phyloP scores from a whole-genome alignment of 1,139 yeast species.

The Saccharomyces hybrid region DNA sequence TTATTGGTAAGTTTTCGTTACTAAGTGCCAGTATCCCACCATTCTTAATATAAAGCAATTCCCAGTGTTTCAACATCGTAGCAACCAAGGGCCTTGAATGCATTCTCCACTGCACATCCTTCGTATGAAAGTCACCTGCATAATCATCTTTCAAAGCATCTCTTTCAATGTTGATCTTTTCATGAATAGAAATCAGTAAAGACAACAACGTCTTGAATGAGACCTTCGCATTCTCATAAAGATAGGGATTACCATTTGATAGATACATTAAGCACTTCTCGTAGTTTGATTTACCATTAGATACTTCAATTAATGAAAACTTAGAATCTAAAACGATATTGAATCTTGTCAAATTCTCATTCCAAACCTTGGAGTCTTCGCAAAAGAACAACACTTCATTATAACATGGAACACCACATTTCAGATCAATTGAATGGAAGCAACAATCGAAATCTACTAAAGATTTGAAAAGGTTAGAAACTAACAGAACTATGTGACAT shows the following conservation, averaged over 20 bases:
- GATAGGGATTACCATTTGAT: constrained; percentile 38
- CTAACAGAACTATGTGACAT: constrained; percentile 66
- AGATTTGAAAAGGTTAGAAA: constrained; percentile 64
- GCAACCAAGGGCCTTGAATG: constrained; percentile 50
- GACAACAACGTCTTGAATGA: constrained; percentile 56
- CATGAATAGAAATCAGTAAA: constrained; percentile 65
- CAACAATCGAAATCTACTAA: constrained; percentile 57
- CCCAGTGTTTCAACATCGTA: constrained; percentile 56
- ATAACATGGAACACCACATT: constrained; percentile 64
- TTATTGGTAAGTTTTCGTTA: constrained; percentile 37
- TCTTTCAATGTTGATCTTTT: constrained; percentile 52
- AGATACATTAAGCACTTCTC: constrained; percentile 44
- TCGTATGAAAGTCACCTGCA: constrained; percentile 34
- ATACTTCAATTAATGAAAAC: constrained; percentile 45
- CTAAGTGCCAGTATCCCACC: constrained; percentile 55
- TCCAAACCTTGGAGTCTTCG: constrained; percentile 54
- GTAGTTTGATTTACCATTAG: constrained; percentile 51
- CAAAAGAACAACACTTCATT: constrained; percentile 67
- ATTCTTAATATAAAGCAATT: constrained; percentile 48
- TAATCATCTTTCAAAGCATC: constrained; percentile 20
- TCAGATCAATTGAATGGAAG: constrained; percentile 48
- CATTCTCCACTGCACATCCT: constrained; percentile 53
- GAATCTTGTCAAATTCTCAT: constrained; percentile 31
- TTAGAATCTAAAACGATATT: constrained; percentile 40
- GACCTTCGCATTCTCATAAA: constrained; percentile 35